Evolutionary conservation across 2,329 filamentous ascomycete genomes (phyloP).

Genomic region (Cladosporium sp.): DNA sequence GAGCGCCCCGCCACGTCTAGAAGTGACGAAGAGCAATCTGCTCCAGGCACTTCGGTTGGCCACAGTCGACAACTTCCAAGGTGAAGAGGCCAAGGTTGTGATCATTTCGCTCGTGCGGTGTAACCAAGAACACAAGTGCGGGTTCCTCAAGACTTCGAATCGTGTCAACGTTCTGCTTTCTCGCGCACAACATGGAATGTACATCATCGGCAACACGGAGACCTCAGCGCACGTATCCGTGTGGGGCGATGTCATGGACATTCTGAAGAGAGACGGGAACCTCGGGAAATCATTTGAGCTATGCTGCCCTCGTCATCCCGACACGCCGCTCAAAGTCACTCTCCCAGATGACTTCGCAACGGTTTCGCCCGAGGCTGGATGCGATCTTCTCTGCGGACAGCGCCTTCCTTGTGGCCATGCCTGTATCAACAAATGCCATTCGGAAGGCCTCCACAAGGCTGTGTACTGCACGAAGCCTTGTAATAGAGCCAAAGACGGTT

Average conservation of each 20-base stretch:
- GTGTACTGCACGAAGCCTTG: slow-evolving; percentile 39
- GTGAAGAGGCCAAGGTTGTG: slow-evolving; percentile 67
- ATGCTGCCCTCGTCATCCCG: slow-evolving; percentile 55
- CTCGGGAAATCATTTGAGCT: slow-evolving; percentile 50
- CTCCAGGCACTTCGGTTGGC: slow-evolving; percentile 50
- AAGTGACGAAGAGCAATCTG: slow-evolving; percentile 30
- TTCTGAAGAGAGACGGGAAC: slow-evolving; percentile 42
- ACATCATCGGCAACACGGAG: slow-evolving; percentile 66
- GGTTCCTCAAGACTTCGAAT: slow-evolving; percentile 62
- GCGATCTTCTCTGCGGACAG: slow-evolving; percentile 43
- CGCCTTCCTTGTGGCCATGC: slow-evolving; percentile 41
- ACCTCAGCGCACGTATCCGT: slow-evolving; percentile 54
- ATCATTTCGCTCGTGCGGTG: slow-evolving; percentile 66
- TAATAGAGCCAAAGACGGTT: slow-evolving; percentile 30
- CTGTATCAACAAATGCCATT: slow-evolving; percentile 42
- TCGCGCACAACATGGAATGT: slow-evolving; percentile 65
- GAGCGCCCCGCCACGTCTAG: neutral
- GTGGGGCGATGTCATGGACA: slow-evolving; percentile 55
- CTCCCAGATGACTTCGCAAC: slow-evolving; percentile 52
- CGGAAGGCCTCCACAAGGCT: slow-evolving; percentile 36
- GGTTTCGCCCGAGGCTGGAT: slow-evolving; percentile 57
- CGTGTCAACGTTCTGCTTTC: slow-evolving; percentile 64
- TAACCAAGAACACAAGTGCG: slow-evolving; percentile 53
- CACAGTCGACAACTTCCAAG: slow-evolving; percentile 66
- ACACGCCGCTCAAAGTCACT: slow-evolving; percentile 46